Conservation (phyloP, 768 basidiomycete species). For the Termitomyces titanicus region DNA sequence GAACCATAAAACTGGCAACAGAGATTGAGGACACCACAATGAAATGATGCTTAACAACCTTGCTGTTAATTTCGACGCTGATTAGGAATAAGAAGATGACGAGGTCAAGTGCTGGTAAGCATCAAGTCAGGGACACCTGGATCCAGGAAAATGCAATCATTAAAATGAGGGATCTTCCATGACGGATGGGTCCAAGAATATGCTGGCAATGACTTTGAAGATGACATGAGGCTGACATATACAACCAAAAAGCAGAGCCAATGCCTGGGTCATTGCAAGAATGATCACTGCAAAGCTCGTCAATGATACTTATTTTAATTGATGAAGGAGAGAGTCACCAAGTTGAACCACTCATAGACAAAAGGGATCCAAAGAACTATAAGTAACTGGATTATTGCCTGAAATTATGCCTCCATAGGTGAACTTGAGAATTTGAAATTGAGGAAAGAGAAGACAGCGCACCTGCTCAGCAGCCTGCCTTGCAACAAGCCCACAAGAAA, state of each 20-base stretch:
- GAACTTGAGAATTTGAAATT: background rate
- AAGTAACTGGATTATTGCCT: constrained; percentile 64
- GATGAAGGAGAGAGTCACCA: constrained; percentile 35
- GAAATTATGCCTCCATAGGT: constrained; percentile 70
- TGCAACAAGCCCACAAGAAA: constrained; percentile 28
- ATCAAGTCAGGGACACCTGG: constrained; percentile 52
- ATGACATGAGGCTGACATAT: constrained; percentile 92
- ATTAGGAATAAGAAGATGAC: constrained; percentile 77
- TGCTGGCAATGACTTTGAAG: constrained; percentile 87
- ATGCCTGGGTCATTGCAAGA: constrained; percentile 70
- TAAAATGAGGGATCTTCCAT: constrained; percentile 78
- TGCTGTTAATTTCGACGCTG: too few relatives aligned
- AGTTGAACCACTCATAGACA: constrained; percentile 75
- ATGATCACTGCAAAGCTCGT: constrained; percentile 58
- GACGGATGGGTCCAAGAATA: constrained; percentile 74
- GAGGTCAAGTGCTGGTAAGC: constrained; percentile 69
- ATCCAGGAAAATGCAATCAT: constrained; percentile 50
- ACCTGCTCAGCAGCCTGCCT: constrained; percentile 49
- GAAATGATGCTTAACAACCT: constrained; percentile 61
- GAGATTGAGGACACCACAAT: constrained; percentile 56
- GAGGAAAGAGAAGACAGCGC: constrained; percentile 8
- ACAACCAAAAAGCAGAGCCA: constrained; percentile 57
- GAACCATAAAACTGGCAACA: constrained; percentile 64
- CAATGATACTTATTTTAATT: constrained; percentile 19
- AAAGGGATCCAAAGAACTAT: constrained; percentile 64